These are phyloP conservation scores for Apiotrichum gamsii DNA, from an alignment of 1,284 basidiomycete species.

Conservation along the genomic window DNA sequence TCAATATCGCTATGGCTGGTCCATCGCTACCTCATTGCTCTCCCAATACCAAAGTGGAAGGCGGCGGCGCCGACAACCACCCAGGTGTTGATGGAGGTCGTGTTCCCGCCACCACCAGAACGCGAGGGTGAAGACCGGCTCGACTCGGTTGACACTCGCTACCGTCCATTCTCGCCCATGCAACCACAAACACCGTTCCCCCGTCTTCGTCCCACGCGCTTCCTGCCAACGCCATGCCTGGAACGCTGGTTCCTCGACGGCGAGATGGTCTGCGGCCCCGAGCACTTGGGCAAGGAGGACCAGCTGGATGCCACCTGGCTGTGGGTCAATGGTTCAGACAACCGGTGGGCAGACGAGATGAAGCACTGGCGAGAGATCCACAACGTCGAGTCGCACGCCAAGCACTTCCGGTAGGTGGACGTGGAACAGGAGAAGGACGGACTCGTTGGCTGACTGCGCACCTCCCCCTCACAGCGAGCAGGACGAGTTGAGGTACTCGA, in stretches of 20 bases:
- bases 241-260: conserved; percentile 42
- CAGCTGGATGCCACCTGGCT: conserved; percentile 40
- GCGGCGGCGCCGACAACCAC: background rate
- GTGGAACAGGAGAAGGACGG: no score
- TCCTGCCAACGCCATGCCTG: conserved; percentile 34
- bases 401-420: conserved; percentile 40
- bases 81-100: background rate
- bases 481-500: conserved; percentile 42
- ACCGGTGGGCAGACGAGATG: conserved; percentile 35
- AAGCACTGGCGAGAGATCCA: conserved; percentile 16
- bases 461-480: conserved; percentile 42
- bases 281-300: conserved; percentile 37
- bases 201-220: conserved; percentile 29
- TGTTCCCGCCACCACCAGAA: conserved; percentile 24
- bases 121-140: conserved; percentile 27
- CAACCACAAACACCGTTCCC: conserved; percentile 35
- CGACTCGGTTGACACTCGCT: conserved; percentile 31
- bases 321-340: conserved; percentile 45
- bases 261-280: conserved; percentile 28
- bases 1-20: conserved; percentile 21
- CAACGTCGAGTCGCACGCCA: conserved; percentile 32
- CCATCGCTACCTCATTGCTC: conserved; percentile 22
- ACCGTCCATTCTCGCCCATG: conserved; percentile 30
- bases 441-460: no score
- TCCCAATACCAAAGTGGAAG: conserved; percentile 16